Evolutionary conservation across 352 stramenopile species (phyloP).

Genomic region (Saprolegnia parasitica): DNA sequence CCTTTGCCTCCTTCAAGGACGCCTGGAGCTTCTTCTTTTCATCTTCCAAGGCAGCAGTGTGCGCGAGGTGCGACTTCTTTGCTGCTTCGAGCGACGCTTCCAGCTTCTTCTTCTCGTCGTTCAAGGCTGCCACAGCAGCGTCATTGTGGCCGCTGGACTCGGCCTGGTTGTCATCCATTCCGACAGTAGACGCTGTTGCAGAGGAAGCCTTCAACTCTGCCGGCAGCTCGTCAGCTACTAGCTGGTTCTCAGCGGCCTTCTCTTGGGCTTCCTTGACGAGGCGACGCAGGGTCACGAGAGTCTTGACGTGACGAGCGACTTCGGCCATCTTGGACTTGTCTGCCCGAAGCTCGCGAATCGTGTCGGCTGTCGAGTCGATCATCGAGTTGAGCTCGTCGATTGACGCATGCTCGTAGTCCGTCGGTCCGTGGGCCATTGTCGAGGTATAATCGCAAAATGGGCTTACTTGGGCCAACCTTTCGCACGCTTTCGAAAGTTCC

Average conservation of each 20-base stretch:
- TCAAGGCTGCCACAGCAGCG: background rate
- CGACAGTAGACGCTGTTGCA: background rate
- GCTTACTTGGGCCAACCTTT: background rate
- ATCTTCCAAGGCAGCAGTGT: background rate
- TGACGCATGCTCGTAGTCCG: constrained; percentile 20
- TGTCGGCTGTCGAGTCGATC: constrained; percentile 12
- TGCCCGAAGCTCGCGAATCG: constrained; percentile 7
- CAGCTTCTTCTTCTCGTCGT: background rate
- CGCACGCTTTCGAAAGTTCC: background rate
- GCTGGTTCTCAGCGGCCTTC: background rate
- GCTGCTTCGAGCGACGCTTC: background rate
- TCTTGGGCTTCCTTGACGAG: constrained; percentile 19
- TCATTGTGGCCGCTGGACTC: background rate
- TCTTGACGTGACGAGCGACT: constrained; percentile 16
- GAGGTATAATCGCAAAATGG: constrained; percentile 15
- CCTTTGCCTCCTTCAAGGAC: constrained; percentile 2
- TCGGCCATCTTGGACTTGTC: constrained; percentile 25
- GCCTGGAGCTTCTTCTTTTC: constrained; percentile 1
- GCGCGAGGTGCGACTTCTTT: background rate
- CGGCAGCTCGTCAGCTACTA: background rate
- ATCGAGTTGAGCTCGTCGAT: constrained; percentile 17
- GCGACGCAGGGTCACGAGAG: constrained; percentile 13
- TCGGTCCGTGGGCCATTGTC: constrained; percentile 13
- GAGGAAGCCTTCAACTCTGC: background rate
- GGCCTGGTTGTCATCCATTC: background rate